phyloP scores from a whole-genome alignment of 192 early-diverging fungal genomes.

The Backusella psychrophila region DNA sequence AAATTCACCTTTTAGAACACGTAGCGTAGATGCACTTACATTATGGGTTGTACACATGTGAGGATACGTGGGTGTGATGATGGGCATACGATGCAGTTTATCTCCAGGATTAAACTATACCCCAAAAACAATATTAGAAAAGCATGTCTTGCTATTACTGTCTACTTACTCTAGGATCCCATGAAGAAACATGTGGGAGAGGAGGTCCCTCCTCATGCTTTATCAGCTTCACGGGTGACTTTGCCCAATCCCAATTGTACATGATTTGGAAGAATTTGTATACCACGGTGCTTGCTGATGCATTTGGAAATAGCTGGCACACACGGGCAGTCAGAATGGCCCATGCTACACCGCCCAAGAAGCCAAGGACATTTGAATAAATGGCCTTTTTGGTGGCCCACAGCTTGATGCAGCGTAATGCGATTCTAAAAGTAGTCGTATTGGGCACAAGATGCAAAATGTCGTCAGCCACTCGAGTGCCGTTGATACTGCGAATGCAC shows the following conservation, averaged over 20 bases:
- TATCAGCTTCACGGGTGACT: slow-evolving; percentile 56
- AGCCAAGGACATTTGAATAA: slow-evolving; percentile 72
- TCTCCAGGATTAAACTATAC: slow-evolving; percentile 27
- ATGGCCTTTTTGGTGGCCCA: slow-evolving; percentile 65
- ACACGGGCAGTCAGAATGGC: slow-evolving; percentile 67
- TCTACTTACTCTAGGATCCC: slow-evolving; percentile 45
- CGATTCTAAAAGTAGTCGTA: slow-evolving; percentile 56
- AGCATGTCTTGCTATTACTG: too few relatives aligned
- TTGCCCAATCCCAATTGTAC: slow-evolving; percentile 61
- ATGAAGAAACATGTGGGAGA: slow-evolving; percentile 39
- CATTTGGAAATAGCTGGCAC: slow-evolving; percentile 70
- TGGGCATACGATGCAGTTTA: slow-evolving; percentile 60
- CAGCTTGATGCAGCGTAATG: slow-evolving; percentile 63
- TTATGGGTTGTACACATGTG: slow-evolving; percentile 74
- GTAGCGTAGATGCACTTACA: slow-evolving; percentile 54
- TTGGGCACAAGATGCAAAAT: slow-evolving; percentile 65
- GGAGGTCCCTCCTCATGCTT: slow-evolving; percentile 53
- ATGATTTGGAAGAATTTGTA: slow-evolving; percentile 65
- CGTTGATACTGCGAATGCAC: slow-evolving; percentile 86
- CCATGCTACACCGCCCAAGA: slow-evolving; percentile 76
- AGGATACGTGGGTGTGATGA: slow-evolving; percentile 74
- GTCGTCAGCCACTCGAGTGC: slow-evolving; percentile 67
- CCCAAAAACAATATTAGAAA: neutral
- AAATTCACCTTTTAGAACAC: slow-evolving; percentile 42
- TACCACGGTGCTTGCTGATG: slow-evolving; percentile 56